These are phyloP conservation scores for Suillus clintonianus DNA, from an alignment of 768 basidiomycete genomes.

Conservation along the genomic window DNA sequence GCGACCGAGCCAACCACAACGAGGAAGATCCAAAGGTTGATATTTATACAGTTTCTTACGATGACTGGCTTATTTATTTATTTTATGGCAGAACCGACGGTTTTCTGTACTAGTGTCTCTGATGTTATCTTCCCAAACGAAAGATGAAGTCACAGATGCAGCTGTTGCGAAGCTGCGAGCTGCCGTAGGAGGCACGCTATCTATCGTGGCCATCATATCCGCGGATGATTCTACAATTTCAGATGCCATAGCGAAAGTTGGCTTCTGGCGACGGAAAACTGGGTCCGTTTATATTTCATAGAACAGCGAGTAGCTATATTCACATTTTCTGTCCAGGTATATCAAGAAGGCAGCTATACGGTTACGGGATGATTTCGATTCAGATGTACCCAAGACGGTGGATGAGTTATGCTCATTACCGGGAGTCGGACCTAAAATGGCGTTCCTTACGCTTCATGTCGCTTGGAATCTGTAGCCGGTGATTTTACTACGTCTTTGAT, in stretches of 20 bases:
- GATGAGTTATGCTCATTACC: conserved; percentile 86
- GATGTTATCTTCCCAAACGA: conserved; percentile 96
- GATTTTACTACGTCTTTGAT: neutral
- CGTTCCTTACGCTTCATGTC: conserved; percentile 78
- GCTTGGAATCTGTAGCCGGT: conserved; percentile 74
- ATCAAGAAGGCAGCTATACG: conserved; percentile 71
- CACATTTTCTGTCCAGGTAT: conserved; percentile 48
- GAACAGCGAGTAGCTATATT: neutral
- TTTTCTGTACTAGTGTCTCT: conserved; percentile 87
- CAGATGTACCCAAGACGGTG: conserved; percentile 86
- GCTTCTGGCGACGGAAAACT: conserved; percentile 90
- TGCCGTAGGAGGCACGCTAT: conserved; percentile 78
- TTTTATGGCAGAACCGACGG: conserved; percentile 61
- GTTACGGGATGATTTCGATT: conserved; percentile 70
- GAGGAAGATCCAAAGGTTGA: conserved; percentile 69
- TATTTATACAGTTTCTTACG: conserved; percentile 4
- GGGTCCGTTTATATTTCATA: conserved; percentile 47
- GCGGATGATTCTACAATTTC: conserved; percentile 67
- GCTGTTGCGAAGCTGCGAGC: conserved; percentile 74
- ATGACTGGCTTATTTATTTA: neutral
- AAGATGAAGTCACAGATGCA: conserved; percentile 83
- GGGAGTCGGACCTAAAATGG: conserved; percentile 98
- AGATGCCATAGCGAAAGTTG: conserved; percentile 83
- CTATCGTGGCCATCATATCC: conserved; percentile 65
- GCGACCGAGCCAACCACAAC: conserved; percentile 65